Percentiles rank a stretch among this genome's conserved stretches.
These are phyloP conservation scores for Aspergillus diversus DNA, from an alignment of 495 filamentous ascomycete genomes.

Conservation along the genomic window DNA sequence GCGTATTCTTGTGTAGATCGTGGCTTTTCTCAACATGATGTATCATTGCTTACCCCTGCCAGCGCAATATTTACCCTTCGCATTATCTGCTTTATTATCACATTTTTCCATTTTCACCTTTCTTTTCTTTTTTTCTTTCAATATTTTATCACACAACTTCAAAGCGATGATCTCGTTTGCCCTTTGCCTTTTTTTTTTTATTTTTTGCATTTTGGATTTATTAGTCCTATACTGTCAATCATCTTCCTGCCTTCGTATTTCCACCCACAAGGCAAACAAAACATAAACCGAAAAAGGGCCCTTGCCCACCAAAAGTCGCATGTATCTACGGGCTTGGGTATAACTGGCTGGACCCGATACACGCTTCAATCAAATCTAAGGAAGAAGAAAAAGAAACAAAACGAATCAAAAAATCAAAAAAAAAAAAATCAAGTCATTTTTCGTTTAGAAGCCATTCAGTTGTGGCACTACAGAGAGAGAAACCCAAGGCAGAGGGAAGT, in stretches of 20 bases:
- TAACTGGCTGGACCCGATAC: background rate
- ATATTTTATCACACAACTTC: background rate
- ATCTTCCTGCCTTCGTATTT: background rate
- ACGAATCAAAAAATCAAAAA: background rate
- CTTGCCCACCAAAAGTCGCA: background rate
- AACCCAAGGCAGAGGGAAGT: background rate
- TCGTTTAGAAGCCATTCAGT: background rate
- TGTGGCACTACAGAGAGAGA: background rate
- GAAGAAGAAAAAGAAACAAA: constrained; percentile 6
- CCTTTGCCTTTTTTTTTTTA: background rate
- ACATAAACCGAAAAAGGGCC: background rate
- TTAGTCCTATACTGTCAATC: background rate
- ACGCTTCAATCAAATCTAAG: background rate
- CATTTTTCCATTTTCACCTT: constrained; percentile 15
- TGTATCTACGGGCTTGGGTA: background rate
- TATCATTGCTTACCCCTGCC: too few relatives aligned
- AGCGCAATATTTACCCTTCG: too few relatives aligned
- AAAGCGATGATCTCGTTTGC: background rate
- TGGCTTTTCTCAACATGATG: too few relatives aligned
- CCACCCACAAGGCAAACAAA: background rate
- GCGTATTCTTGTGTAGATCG: background rate
- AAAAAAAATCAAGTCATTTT: background rate
- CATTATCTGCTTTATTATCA: too few relatives aligned
- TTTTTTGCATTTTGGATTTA: background rate
- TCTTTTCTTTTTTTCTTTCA: constrained; percentile 17